These are phyloP conservation scores for Taiozyma sp. DNA, from an alignment of 1,139 yeast genomes.

Conservation along the genomic window DNA sequence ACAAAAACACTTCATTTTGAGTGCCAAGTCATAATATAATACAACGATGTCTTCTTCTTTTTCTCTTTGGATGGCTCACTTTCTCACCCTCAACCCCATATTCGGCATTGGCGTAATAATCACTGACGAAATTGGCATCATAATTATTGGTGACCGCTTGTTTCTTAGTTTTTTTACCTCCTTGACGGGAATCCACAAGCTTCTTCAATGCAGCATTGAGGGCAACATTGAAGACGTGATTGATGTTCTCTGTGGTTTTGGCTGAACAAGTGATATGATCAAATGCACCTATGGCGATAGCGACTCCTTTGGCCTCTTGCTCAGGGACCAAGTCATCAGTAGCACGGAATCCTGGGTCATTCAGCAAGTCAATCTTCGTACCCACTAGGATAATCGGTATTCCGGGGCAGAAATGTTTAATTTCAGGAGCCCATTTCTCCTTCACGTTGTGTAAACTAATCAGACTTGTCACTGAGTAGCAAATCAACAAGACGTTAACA, in stretches of 20 bases:
- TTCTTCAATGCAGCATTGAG: constrained; percentile 19
- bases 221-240: constrained; percentile 56
- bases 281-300: constrained; percentile 64
- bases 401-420: constrained; percentile 76
- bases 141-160: constrained; percentile 1
- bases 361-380: constrained; percentile 56
- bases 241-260: constrained; percentile 60
- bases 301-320: constrained; percentile 45
- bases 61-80: not conserved
- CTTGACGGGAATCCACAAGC: not conserved
- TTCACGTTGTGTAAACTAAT: constrained; percentile 67
- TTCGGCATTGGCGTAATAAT: not conserved
- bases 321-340: constrained; percentile 33
- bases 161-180: not conserved
- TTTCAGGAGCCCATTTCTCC: constrained; percentile 87
- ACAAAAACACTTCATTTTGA: not conserved
- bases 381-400: constrained; percentile 78
- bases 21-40: constrained; percentile 4
- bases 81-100: not conserved
- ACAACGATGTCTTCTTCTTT: constrained; percentile 7
- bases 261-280: constrained; percentile 84
- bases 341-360: constrained; percentile 14
- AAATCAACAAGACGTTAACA: constrained; percentile 67
- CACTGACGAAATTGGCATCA: not conserved
- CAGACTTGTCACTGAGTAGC: constrained; percentile 66